Conservation (phyloP, 2,329 filamentous ascomycete species). For the Colletotrichum higginsianum region DNA sequence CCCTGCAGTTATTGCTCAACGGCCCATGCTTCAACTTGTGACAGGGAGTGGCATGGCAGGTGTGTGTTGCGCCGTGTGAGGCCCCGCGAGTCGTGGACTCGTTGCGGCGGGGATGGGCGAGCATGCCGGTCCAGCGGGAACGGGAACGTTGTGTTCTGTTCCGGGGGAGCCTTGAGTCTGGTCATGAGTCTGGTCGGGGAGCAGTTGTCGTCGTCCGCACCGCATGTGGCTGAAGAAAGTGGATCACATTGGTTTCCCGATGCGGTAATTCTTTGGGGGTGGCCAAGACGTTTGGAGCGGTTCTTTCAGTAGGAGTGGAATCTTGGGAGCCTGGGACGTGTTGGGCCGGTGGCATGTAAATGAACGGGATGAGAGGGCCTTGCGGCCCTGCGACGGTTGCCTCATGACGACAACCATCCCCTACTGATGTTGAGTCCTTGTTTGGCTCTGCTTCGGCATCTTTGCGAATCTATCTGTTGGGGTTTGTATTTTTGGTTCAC, state of each 20-base stretch:
- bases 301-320: background rate
- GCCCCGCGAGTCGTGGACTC: conserved; percentile 15
- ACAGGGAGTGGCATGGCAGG: background rate
- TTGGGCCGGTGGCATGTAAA: background rate
- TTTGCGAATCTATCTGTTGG: background rate
- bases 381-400: background rate
- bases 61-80: background rate
- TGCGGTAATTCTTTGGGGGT: background rate
- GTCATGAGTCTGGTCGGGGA: background rate
- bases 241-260: background rate
- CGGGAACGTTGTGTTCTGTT: background rate
- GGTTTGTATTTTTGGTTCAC: no score
- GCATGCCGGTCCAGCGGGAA: background rate
- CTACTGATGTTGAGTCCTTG: background rate
- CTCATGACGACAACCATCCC: background rate
- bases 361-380: background rate
- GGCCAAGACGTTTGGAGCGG: background rate
- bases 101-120: no score
- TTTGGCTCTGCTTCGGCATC: background rate
- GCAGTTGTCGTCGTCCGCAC: background rate
- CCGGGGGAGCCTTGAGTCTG: background rate
- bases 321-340: background rate
- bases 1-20: conserved; percentile 3
- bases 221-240: background rate
- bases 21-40: background rate